These are phyloP conservation scores for Arthrocladium fulminans DNA, from an alignment of 2,329 filamentous ascomycete genomes.

Conservation along the genomic window DNA sequence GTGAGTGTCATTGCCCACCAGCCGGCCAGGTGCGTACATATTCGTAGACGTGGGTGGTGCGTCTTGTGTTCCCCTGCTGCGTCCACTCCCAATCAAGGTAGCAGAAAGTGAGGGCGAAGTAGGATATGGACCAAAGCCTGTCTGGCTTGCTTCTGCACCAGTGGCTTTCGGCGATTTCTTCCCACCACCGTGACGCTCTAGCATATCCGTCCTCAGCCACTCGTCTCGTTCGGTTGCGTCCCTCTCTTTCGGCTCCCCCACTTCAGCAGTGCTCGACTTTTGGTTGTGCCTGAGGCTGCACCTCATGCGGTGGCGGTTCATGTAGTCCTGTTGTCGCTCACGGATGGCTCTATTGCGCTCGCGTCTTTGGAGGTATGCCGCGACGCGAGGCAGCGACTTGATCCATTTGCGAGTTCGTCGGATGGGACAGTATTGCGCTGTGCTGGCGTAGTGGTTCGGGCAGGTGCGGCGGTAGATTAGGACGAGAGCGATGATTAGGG, in stretches of 20 bases:
- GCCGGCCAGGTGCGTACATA: neutral
- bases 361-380: neutral
- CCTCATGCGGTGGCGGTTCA: neutral
- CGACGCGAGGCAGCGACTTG: neutral
- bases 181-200: neutral
- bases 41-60: too few species aligned
- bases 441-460: constrained; percentile 3
- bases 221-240: neutral
- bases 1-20: neutral
- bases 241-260: neutral
- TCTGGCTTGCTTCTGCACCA: too few species aligned
- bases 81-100: too few species aligned
- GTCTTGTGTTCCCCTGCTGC: too few species aligned
- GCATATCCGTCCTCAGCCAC: constrained; percentile 5
- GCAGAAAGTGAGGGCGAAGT: too few species aligned
- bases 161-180: neutral
- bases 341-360: constrained; percentile 5
- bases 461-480: neutral
- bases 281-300: neutral
- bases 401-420: neutral
- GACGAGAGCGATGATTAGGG: neutral
- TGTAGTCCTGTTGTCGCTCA: neutral
- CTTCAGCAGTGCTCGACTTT: neutral
- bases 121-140: too few species aligned
- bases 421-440: constrained; percentile 3